Percentiles rank a stretch among this genome's conserved stretches.
These are phyloP conservation scores for Fragaria iinumae DNA, from an alignment of 306 rosid genomes.

Conservation along the genomic window DNA sequence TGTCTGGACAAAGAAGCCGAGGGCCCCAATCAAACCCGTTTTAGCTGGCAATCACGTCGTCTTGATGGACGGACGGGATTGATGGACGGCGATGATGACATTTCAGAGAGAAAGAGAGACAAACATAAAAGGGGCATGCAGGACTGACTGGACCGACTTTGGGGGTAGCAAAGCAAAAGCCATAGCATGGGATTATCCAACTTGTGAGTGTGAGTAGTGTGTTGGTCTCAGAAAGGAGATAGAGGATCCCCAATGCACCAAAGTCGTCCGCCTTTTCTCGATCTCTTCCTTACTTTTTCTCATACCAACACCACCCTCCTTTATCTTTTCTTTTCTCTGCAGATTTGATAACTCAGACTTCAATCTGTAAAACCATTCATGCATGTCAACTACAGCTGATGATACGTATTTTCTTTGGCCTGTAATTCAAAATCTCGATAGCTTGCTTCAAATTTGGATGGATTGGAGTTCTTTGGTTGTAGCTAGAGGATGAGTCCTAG, in stretches of 20 bases:
- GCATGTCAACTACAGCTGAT: constrained; percentile 3
- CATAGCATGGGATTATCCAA: constrained; percentile 26
- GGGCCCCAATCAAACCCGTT: constrained; percentile 14
- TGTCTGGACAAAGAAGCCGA: constrained; percentile 17
- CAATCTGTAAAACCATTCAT: not conserved
- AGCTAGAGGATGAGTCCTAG: not conserved
- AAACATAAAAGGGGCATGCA: constrained; percentile 1
- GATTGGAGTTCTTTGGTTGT: not conserved
- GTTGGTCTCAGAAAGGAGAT: constrained; percentile 7
- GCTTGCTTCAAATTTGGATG: not conserved
- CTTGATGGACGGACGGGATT: constrained; percentile 33
- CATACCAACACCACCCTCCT: not conserved
- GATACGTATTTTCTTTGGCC: not conserved
- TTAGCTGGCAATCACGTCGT: constrained; percentile 37
- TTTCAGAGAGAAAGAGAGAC: constrained; percentile 5
- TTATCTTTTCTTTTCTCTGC: not conserved
- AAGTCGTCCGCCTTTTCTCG: constrained; percentile 7
- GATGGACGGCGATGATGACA: constrained; percentile 17
- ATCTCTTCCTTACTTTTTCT: not conserved
- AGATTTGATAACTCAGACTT: constrained; percentile 19
- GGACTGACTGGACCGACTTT: constrained; percentile 6
- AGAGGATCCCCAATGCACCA: constrained; percentile 2
- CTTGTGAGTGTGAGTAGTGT: constrained; percentile 9
- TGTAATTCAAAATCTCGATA: not conserved
- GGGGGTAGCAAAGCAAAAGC: not conserved